phyloP scores from a whole-genome alignment of 192 early-diverging fungal genomes.

The Linnemannia hyalina region DNA sequence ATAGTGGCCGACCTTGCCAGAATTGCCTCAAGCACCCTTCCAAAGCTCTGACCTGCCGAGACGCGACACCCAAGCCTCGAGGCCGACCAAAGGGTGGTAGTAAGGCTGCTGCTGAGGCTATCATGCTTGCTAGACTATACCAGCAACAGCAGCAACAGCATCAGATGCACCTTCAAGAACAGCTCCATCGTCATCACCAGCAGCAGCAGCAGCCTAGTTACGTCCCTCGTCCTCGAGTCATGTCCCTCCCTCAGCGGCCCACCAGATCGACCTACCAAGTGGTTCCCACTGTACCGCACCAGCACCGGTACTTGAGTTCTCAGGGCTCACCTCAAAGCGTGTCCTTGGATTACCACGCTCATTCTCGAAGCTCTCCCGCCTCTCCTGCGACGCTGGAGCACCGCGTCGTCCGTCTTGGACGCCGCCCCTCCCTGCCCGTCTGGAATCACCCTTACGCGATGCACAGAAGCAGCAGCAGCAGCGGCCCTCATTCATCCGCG shows the following conservation, averaged over 20 bases:
- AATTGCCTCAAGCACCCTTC: constrained; percentile 46
- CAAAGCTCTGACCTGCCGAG: constrained; percentile 50
- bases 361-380: constrained; percentile 3
- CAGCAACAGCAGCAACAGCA: background rate
- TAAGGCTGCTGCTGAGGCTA: constrained; percentile 48
- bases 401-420: background rate
- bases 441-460: constrained; percentile 10
- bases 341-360: background rate
- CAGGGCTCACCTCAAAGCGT: background rate
- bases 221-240: constrained; percentile 4
- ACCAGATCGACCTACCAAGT: background rate
- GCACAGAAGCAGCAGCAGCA: background rate
- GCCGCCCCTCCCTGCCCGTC: background rate
- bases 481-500: background rate
- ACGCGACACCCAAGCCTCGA: constrained; percentile 48
- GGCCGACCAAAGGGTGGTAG: constrained; percentile 55
- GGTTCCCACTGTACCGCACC: background rate
- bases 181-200: background rate
- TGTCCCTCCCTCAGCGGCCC: background rate
- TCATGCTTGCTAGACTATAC: constrained; percentile 19
- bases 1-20: constrained; percentile 42
- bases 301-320: background rate
- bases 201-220: background rate
- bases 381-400: constrained; percentile 1
- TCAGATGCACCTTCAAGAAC: background rate